A percentile compares a stretch with the other conserved stretches of the same genome.
Evolutionary conservation across 345 rosid species (phyloP).

Genomic region (Erucastrum elatum): DNA sequence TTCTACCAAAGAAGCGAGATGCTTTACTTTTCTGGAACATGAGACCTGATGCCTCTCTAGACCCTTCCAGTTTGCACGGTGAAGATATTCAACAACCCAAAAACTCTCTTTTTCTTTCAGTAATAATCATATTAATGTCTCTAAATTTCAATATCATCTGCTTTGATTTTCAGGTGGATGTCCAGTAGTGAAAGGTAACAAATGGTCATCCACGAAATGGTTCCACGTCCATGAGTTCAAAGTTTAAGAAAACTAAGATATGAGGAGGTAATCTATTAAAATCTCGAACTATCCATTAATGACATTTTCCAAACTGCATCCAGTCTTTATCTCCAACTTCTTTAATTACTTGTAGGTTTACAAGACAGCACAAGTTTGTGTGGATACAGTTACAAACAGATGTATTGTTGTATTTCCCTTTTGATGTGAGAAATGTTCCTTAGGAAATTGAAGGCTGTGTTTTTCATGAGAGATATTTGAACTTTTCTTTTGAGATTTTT

Average conservation of each 20-base stretch:
- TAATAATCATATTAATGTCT: background rate
- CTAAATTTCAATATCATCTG: slow-evolving; percentile 1
- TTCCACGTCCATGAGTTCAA: slow-evolving; percentile 75
- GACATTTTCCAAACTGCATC: background rate
- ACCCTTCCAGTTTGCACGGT: slow-evolving; percentile 94
- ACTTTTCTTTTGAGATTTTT: background rate
- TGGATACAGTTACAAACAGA: slow-evolving; percentile 22
- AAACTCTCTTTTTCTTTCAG: slow-evolving; percentile 2
- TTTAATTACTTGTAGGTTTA: slow-evolving; percentile 7
- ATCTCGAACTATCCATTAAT: background rate
- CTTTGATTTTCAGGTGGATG: slow-evolving; percentile 70
- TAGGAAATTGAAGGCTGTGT: slow-evolving; percentile 18
- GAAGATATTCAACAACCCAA: slow-evolving; percentile 21
- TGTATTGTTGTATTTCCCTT: slow-evolving; percentile 23
- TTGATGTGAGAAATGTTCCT: slow-evolving; percentile 22
- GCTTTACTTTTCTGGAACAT: slow-evolving; percentile 98
- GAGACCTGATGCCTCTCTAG: slow-evolving; percentile 87
- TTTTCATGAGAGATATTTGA: slow-evolving; percentile 2
- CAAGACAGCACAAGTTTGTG: slow-evolving; percentile 6
- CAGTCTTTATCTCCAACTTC: background rate
- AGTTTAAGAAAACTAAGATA: slow-evolving; percentile 37
- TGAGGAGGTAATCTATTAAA: slow-evolving; percentile 19
- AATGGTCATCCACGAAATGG: slow-evolving; percentile 99
- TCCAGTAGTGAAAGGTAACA: slow-evolving; percentile 89
- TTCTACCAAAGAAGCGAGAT: slow-evolving; percentile 91